Evolutionary conservation across 106 monocot species (phyloP), one percentile per base, ranked within the genome.

Genomic region (Vanilla planifolia): DNA sequence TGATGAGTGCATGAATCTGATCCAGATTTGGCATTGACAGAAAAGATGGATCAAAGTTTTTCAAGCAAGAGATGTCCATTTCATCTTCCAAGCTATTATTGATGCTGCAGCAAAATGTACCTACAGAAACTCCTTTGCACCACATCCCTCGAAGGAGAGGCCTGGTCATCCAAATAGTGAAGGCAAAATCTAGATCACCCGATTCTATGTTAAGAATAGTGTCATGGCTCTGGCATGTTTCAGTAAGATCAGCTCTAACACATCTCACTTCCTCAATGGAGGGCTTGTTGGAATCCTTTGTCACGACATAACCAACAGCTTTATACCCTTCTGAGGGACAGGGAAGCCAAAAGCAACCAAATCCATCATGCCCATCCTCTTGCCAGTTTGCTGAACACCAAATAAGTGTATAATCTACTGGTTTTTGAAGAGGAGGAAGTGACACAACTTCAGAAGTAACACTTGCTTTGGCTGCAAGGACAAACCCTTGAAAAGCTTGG

Each of bases 11-110:
- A 71, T 88, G 76, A 26, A 83, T 40, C 59, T 99, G 98, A 42
- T 92, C 80, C 26, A 99, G 65, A 22, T 86, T 92, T 57, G 98
- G 98, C 98, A 99, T 99, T 43, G 88, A 78, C 33, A 71, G 47
- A 15, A 99, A 61, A 15, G 64, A 80, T 2, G 62, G 59, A 68
- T 79, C 80, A 21, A 72, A 24, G 51, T 99, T 99, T 55, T 83
- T 88, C 50, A 99, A 80, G 73, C 92, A 99, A 68, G 51, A 66
- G 48, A 82, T 80, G 16, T 39, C 53, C 20, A 59, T 35, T 20
- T 76, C 76, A 16, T 70, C 76, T 33, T 73, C 68, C 4, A 55
- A 55, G 24, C 8, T 56, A 15, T 40, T 58, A 34, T 68, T 8
- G 0, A 65, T 69, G 43, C 67, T 71, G 64, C 96, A 92, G 60